Evolutionary conservation across 169 alveolate species (phyloP).

Genomic region (Cryptosporidium xiaoi): DNA sequence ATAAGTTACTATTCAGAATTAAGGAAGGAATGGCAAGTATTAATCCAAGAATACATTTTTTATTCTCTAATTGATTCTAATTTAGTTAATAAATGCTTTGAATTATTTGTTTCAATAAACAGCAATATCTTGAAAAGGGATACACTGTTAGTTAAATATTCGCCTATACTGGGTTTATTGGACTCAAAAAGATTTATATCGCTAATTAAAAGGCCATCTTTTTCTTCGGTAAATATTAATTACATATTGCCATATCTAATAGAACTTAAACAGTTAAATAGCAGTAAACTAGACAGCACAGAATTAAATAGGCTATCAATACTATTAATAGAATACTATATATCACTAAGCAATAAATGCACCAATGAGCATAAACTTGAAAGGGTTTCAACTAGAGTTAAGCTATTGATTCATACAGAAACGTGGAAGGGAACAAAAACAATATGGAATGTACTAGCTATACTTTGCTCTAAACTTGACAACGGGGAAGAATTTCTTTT

Average conservation of each 20-base stretch:
- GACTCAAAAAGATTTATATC: constrained; percentile 50
- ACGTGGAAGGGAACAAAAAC: constrained; percentile 67
- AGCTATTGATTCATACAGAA: constrained; percentile 12
- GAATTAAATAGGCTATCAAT: constrained; percentile 49
- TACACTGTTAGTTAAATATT: constrained; percentile 11
- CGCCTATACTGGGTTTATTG: constrained; percentile 32
- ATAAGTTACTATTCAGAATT: constrained; percentile 44
- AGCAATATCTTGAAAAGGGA: constrained; percentile 38
- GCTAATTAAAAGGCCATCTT: constrained; percentile 39
- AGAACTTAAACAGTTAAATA: background rate
- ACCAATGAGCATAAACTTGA: constrained; percentile 18
- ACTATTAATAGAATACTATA: constrained; percentile 27
- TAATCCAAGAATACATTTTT: constrained; percentile 47
- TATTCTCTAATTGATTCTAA: constrained; percentile 17
- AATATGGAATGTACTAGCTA: constrained; percentile 69
- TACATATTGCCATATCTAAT: constrained; percentile 17
- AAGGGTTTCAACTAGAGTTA: constrained; percentile 54
- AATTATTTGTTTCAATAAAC: constrained; percentile 36
- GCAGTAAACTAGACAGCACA: background rate
- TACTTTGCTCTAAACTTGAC: constrained; percentile 47
- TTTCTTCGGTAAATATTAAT: constrained; percentile 31
- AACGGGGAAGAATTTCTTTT: constrained; percentile 59
- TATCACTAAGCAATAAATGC: constrained; percentile 3
- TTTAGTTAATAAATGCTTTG: constrained; percentile 25
- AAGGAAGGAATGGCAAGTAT: constrained; percentile 60